Evolutionary conservation across 805 yeast species (phyloP), one percentile per base, ranked within the genome.

Genomic region (Zygoascus ofunaensis): DNA sequence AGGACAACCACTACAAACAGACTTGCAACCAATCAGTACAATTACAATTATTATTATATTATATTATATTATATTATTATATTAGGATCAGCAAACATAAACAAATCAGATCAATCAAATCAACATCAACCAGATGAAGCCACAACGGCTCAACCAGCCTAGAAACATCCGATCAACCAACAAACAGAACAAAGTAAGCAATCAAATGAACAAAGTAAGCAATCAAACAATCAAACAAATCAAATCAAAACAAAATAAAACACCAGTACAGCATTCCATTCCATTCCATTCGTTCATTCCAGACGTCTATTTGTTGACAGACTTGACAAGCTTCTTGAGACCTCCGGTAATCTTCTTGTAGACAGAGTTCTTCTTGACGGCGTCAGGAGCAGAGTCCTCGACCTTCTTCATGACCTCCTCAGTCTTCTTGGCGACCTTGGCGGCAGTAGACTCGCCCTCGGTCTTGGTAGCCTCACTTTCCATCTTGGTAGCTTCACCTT

Each of bases 261-360:
- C 17, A 34, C 20, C 20, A 15, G n/a, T 12, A 44, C 42, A 12
- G 37, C 15, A 8, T 28, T 17, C 30, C 7, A 7, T 26, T 26
- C 30, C 30, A 26, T 26, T 7, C 12, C 30, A 26, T n/a, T n/a
- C n/a, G n/a, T n/a, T n/a, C n/a, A n/a, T n/a, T n/a, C n/a, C n/a
- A 12, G 12, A 26, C 30, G 30, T 12, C 12, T 56, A 56, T 44
- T 53, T 53, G 57, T 51, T 53, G 44, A 56, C 59, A 40, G 47
- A 44, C 55, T 57, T 57, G 50, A 55, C 60, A 28, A 57, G 49
- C 56, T 55, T 57, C 60, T 57, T 57, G 47, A 57, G 42, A 18
- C 48, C 45, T 34, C 43, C 37, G 22, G 48, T 33, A 28, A 49
- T 39, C 54, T 51, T 53, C 58, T 56, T 56, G 54, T 49, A 43